Evolutionary conservation across 169 alveolate species (phyloP).

Genomic region (Eimeria sp.): DNA sequence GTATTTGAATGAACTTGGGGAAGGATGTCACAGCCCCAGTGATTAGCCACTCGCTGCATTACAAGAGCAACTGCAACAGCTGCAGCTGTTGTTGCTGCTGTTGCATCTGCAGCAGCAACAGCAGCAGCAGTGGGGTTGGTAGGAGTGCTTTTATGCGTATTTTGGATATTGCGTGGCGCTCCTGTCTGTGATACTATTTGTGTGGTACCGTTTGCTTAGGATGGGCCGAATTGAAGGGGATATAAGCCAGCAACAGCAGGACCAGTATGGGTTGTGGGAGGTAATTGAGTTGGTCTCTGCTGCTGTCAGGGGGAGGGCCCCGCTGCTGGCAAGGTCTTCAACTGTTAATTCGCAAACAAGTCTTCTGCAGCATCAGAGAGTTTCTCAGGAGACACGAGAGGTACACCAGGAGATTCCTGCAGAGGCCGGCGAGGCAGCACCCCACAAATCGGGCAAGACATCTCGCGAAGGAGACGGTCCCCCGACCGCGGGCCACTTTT

Average conservation of each 20-base stretch:
- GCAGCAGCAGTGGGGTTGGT: background rate
- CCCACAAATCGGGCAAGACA: background rate
- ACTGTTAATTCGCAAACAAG: background rate
- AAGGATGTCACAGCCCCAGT: background rate
- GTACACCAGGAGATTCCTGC: background rate
- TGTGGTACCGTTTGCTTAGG: background rate
- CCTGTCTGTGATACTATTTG: background rate
- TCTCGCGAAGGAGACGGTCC: slow-evolving; percentile 3
- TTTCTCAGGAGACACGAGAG: background rate
- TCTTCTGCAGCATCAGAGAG: background rate
- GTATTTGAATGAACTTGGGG: no score
- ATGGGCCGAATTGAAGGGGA: slow-evolving; percentile 16
- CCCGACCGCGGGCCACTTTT: background rate
- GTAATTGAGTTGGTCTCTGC: slow-evolving; percentile 9
- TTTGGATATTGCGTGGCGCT: background rate
- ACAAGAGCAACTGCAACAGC: background rate
- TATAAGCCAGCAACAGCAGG: background rate
- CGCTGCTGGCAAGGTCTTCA: background rate
- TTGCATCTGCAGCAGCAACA: background rate
- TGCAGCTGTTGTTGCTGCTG: background rate
- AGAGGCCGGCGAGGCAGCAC: background rate
- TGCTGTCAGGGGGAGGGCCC: background rate
- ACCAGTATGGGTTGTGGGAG: slow-evolving; percentile 2
- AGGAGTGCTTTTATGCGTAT: background rate
- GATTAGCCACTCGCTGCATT: background rate